Evolutionary conservation across 2,329 filamentous ascomycete species (phyloP).

Genomic region (Pyrenophora graminea): DNA sequence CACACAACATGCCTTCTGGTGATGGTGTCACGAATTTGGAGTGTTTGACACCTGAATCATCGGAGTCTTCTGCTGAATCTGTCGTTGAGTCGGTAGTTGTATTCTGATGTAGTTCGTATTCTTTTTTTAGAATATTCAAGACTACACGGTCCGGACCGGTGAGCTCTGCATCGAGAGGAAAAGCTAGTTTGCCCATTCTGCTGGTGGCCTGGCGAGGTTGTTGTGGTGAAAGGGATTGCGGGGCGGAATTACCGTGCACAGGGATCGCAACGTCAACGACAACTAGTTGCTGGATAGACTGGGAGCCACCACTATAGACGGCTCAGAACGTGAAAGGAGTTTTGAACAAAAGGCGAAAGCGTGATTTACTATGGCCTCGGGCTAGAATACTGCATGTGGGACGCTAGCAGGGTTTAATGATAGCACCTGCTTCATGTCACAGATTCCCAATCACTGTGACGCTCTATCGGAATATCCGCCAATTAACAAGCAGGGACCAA

Average conservation of each 20-base stretch:
- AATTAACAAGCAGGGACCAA: no score
- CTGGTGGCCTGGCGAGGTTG: constrained; percentile 4
- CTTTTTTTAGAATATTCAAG: constrained; percentile 34
- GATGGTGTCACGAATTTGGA: constrained; percentile 35
- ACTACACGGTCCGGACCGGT: constrained; percentile 39
- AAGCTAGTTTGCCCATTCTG: constrained; percentile 38
- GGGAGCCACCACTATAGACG: neutral
- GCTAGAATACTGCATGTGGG: no score
- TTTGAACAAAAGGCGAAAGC: neutral
- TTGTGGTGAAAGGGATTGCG: neutral
- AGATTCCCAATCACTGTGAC: no score
- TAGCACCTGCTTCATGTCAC: no score
- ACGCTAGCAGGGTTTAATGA: no score
- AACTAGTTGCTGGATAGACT: neutral
- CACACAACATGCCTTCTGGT: constrained; percentile 31
- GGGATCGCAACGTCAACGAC: neutral
- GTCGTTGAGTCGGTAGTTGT: neutral
- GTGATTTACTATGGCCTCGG: no score
- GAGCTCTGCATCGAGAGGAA: constrained; percentile 37
- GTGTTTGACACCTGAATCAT: constrained; percentile 31
- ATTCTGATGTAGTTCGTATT: constrained; percentile 29
- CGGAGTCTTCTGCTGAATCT: constrained; percentile 28
- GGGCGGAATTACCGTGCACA: neutral
- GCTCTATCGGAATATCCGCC: no score
- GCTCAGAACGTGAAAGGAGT: neutral